phyloP scores from a whole-genome alignment of 2,329 filamentous ascomycete species.

The Zasmidium cellare region DNA sequence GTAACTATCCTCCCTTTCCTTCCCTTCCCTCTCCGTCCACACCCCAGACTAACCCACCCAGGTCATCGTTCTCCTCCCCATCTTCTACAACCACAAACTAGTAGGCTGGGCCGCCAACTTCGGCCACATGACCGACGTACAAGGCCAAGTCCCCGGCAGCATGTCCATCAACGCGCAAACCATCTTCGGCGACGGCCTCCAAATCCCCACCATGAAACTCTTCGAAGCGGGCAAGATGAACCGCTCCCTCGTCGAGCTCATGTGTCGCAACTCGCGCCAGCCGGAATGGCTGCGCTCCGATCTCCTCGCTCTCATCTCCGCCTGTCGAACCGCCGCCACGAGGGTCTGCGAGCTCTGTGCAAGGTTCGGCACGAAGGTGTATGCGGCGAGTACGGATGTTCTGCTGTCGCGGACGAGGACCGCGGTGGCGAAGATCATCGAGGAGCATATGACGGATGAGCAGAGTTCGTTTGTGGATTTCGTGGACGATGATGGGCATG shows the following conservation, averaged over 20 bases:
- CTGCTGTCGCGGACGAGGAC: conserved; percentile 24
- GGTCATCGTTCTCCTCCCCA: conserved; percentile 22
- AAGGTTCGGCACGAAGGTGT: conserved; percentile 28
- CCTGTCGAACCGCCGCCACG: conserved; percentile 28
- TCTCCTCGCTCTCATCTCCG: conserved; percentile 27
- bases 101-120: conserved; percentile 32
- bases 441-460: conserved; percentile 29
- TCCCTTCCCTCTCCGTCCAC: too few species aligned
- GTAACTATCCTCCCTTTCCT: background rate
- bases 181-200: conserved; percentile 29
- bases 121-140: conserved; percentile 29
- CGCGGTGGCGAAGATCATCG: conserved; percentile 27
- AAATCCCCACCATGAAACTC: conserved; percentile 30
- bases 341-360: conserved; percentile 28
- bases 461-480: conserved; percentile 27
- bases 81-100: conserved; percentile 28
- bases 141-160: conserved; percentile 28
- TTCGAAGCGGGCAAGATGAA: conserved; percentile 31
- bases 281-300: conserved; percentile 30
- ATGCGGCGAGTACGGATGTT: conserved; percentile 25
- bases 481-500: conserved; percentile 30
- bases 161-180: conserved; percentile 31
- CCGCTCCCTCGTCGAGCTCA: conserved; percentile 27
- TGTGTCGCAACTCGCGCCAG: conserved; percentile 28
- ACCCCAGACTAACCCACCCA: too few species aligned